phyloP scores from a whole-genome alignment of 495 filamentous ascomycete genomes.

The Viridothelium virens region DNA sequence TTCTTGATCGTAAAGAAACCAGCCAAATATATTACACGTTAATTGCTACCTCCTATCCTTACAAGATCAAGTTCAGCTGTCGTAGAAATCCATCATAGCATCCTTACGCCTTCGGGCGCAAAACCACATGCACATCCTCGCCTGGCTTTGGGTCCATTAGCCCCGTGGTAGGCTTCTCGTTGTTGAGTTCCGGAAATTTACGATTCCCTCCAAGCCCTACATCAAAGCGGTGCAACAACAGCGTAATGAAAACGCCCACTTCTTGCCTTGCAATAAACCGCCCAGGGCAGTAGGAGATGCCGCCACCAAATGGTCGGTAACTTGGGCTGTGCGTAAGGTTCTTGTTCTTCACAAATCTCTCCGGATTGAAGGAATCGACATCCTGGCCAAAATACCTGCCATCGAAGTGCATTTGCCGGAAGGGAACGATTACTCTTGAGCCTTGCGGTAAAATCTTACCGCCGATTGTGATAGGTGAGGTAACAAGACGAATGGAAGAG shows the following conservation, averaged over 20 bases:
- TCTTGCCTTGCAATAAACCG: neutral
- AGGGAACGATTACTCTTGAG: neutral
- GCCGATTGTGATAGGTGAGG: neutral
- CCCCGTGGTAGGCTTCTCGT: neutral
- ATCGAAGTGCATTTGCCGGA: neutral
- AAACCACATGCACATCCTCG: too few relatives aligned
- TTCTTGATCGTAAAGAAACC: too few relatives aligned
- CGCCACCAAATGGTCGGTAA: neutral
- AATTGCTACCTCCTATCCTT: too few relatives aligned
- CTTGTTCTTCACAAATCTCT: neutral
- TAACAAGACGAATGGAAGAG: neutral
- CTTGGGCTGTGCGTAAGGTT: neutral
- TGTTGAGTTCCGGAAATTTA: neutral
- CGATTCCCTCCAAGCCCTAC: neutral
- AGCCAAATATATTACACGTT: too few relatives aligned
- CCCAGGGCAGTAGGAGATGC: neutral
- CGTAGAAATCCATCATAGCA: too few relatives aligned
- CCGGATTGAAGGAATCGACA: conserved; percentile 25
- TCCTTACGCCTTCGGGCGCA: too few relatives aligned
- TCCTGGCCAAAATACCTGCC: neutral
- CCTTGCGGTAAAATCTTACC: neutral
- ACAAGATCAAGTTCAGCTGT: too few relatives aligned
- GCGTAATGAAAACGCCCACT: neutral
- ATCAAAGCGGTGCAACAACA: neutral
- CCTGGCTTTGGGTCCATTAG: too few relatives aligned